Conservation (phyloP, 768 basidiomycete genomes). For the Kwoniella bestiolae region DNA sequence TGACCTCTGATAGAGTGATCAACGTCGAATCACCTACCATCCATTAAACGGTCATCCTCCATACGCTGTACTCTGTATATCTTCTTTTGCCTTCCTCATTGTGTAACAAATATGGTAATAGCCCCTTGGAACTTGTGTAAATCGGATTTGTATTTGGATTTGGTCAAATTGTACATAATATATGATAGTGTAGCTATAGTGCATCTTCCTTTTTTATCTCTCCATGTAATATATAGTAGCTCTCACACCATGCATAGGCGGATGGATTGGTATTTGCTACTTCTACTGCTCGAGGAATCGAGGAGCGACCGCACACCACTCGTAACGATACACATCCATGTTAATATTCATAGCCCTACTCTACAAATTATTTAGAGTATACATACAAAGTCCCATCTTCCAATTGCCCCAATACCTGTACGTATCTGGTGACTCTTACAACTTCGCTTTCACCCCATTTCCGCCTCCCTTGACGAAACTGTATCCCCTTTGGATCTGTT, state of each 20-base stretch:
- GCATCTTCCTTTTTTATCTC: conserved; percentile 1
- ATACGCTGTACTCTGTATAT: no score
- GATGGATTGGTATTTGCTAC: conserved; percentile 2
- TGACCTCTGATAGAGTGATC: background rate
- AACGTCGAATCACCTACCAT: conserved; percentile 8
- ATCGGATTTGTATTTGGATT: no score
- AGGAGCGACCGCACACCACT: no score
- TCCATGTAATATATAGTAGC: background rate
- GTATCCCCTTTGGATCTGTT: conserved; percentile 60
- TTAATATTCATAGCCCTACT: no score
- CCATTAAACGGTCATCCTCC: no score
- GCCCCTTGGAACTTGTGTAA: background rate
- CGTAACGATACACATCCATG: no score
- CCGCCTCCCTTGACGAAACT: conserved; percentile 6
- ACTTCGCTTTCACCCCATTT: conserved; percentile 12
- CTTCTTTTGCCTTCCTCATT: background rate
- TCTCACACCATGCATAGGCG: conserved; percentile 1
- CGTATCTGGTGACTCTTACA: conserved; percentile 6
- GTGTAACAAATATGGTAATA: background rate
- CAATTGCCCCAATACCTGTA: background rate
- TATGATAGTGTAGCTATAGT: conserved; percentile 21
- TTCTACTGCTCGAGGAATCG: no score
- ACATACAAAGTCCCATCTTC: background rate
- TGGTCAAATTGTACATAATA: background rate
- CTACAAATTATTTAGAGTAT: no score